Base-by-base conservation (phyloP, 2,329 filamentous ascomycete genomes). In the Cercospora nicotianae region DNA sequence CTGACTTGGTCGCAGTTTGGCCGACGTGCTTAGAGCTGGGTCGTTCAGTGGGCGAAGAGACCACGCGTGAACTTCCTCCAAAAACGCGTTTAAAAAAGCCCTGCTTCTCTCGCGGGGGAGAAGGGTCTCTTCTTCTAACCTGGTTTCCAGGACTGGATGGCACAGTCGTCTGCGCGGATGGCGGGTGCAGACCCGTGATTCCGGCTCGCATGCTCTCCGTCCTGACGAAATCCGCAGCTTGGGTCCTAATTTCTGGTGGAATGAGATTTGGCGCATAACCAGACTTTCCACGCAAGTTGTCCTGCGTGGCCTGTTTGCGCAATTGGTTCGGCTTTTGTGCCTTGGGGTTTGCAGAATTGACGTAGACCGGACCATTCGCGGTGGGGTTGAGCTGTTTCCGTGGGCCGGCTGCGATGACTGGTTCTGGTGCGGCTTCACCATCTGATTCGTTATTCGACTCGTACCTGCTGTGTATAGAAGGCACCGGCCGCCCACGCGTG, bases 41-140 rank as follows among this genome's bases (percentile, higher is more conserved):
- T 12, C 71, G 67, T 30, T 72, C 69, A 13, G 65, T 62, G 33
- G 72, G 64, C 28, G 63, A 70, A n/a, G 72, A 74, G 18, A 70
- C 70, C n/a, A 66, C 69, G 55, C 74, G 72, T 59, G 71, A 72
- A 28, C 67, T 66, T 42, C 73, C 69, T 45, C 91, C 92, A 82
- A 98, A 98, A 45, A 98, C 91, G 70, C 94, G 89, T 74, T 93
- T 89, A 83, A 98, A 98, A 83, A 99, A 98, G 20, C 95, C 94
- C 8, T 87, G 91, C 66, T 89, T 71, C 60, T 92, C 90, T 77
- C 73, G 72, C 9, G 70, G 68, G 13, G 69, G 72, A 48, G 72
- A 74, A 10, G 70, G 67, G 62, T 74, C 73, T 69, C 69, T 72
- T 58, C 72, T 69, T 65, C 77, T 70, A 23, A 72, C 82, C 70